Evolutionary conservation across 805 yeast species (phyloP).

Genomic region (Sugiyamaella smithiae): DNA sequence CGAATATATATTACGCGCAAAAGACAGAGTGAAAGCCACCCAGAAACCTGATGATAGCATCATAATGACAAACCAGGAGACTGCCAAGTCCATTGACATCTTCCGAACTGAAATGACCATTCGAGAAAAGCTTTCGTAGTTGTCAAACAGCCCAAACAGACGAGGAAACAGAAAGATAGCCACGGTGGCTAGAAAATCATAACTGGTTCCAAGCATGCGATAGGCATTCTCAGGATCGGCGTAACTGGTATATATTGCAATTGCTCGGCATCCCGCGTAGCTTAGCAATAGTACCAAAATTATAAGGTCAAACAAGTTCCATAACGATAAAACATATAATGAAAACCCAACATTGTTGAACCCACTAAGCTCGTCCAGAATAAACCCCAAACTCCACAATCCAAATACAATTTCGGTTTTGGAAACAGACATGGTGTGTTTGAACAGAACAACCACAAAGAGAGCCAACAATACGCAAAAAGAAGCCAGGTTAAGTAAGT

Average conservation of each 20-base stretch:
- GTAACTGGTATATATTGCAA: conserved; percentile 14
- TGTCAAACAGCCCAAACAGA: conserved; percentile 44
- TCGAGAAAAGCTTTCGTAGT: conserved; percentile 50
- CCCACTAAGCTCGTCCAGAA: conserved; percentile 46
- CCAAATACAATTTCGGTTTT: conserved; percentile 41
- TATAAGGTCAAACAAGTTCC: conserved; percentile 50
- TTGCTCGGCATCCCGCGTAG: conserved; percentile 27
- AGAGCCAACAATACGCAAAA: conserved; percentile 33
- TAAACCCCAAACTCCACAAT: conserved; percentile 46
- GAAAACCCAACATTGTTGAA: conserved; percentile 44
- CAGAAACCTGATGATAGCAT: conserved; percentile 54
- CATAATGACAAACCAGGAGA: conserved; percentile 47
- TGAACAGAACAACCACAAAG: conserved; percentile 30
- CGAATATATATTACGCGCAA: conserved; percentile 42
- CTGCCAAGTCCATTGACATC: conserved; percentile 51
- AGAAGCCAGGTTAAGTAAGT: conserved; percentile 31
- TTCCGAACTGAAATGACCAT: conserved; percentile 49
- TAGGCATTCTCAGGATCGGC: conserved; percentile 6
- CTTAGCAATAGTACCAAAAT: conserved; percentile 41
- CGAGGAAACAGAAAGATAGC: conserved; percentile 51
- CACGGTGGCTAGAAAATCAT: conserved; percentile 38
- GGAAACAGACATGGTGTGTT: conserved; percentile 19
- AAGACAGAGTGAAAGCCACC: conserved; percentile 50
- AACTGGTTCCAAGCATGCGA: conserved; percentile 17
- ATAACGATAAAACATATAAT: conserved; percentile 48